Evolutionary conservation across 2,329 filamentous ascomycete genomes (phyloP), one percentile per base, ranked within the genome.

Genomic region (Alternaria sp.): DNA sequence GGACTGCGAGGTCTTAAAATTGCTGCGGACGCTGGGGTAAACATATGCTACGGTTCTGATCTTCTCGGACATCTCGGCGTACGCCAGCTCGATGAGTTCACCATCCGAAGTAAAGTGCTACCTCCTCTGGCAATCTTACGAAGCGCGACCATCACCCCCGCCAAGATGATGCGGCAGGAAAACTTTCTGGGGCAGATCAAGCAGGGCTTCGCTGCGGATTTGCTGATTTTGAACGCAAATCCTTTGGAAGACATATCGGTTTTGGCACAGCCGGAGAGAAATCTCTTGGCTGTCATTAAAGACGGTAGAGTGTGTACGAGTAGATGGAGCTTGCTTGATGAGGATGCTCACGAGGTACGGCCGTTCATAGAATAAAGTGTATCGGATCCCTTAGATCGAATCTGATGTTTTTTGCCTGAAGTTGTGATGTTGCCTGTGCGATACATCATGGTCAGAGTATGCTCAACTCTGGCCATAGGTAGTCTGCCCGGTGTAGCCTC

Each of bases 1-100:
- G 62, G 58, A 10, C 11, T 64, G 30, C 56, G 50, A 26, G 62
- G 50, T 12, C 8, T 61, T 14, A 61, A 83, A 51, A 81, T 87
- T 20, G 85, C 85, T 3, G 75, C 80, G 20, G 81, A 85, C 10
- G 85, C 84, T 0, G 86, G 86, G 0, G 85, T 88, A 1, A 84
- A 80, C 1, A 84, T 89, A 44, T 88, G 86, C 71, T 87, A 83
- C 65, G 87, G 87, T 0, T 84, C 84, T 0, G 86, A 88, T 74
- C 78, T 88, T 8, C 79, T 88, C 0, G 86, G 85, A 0, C 84
- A 84, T 1, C 70, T 87, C 64, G 79, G 81, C 8, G 70, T 79
- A 14, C 81, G 81, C n/a, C 86, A 88, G 73, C 83, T 80, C 1
- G 78, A 79, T 33, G 58, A 64, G 47, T 64, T 64, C 62, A 58